Conservation (phyloP, 75 land plant species). For the Isoetes taiwanensis region DNA sequence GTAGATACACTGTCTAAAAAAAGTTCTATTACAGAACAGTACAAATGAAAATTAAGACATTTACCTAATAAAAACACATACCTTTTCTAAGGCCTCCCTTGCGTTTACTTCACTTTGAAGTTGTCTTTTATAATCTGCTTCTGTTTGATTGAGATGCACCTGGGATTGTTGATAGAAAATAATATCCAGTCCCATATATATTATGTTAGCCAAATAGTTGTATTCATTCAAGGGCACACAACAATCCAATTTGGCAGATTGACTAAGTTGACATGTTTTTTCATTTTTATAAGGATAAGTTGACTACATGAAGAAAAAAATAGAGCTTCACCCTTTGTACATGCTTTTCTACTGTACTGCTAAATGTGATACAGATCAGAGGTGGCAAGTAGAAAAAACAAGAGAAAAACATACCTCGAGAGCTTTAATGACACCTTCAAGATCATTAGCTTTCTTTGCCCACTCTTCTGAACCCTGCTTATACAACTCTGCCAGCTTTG, state of each 20-base stretch:
- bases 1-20: neutral
- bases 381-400: no score
- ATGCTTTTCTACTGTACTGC: no score
- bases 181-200: no score
- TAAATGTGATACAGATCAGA: no score
- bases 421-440: conserved; percentile 93
- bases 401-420: conserved; percentile 43
- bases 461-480: conserved; percentile 92
- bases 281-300: no score
- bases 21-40: neutral
- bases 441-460: conserved; percentile 82
- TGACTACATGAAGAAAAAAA: no score
- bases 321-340: no score
- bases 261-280: no score
- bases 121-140: conserved; percentile 60
- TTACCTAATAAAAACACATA: conserved; percentile 10
- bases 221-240: no score
- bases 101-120: conserved; percentile 43
- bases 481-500: conserved; percentile 74
- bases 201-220: no score
- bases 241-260: no score
- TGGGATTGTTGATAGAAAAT: no score
- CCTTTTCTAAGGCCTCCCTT: conserved; percentile 43
- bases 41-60: conserved; percentile 1
- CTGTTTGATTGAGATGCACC: conserved; percentile 68